Conservation (phyloP, 1,284 basidiomycete species). For the Pseudozyma tsukubaensis region DNA sequence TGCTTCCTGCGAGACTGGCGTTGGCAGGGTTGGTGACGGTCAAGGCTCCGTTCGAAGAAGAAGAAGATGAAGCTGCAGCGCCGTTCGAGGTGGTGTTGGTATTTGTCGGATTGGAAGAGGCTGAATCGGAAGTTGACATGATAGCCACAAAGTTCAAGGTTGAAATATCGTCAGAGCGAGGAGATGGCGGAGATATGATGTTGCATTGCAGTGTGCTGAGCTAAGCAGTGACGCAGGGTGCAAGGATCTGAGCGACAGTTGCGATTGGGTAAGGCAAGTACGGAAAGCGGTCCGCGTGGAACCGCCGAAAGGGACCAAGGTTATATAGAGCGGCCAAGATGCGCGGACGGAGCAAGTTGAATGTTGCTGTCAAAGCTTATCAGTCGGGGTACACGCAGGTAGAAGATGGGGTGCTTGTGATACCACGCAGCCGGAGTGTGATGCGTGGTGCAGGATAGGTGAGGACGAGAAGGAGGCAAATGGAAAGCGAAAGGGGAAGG, state of each 20-base stretch:
- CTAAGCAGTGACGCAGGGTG: not conserved
- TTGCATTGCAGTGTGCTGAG: conserved; percentile 8
- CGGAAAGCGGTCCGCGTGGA: conserved; percentile 10
- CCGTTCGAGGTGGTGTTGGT: conserved; percentile 8
- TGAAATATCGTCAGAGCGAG: not conserved
- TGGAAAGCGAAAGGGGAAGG: not conserved
- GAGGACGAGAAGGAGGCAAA: not conserved
- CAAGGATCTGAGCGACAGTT: too few species aligned
- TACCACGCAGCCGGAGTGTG: too few species aligned
- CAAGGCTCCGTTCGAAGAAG: conserved; percentile 2
- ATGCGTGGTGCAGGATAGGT: too few species aligned
- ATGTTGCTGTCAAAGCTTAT: conserved; percentile 3
- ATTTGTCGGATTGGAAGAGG: not conserved
- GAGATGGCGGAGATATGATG: not conserved
- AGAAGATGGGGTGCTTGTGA: too few species aligned
- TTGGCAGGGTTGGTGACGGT: conserved; percentile 4
- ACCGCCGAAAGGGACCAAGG: not conserved
- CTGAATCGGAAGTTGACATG: conserved; percentile 4
- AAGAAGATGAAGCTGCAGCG: conserved; percentile 4
- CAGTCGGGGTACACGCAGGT: not conserved
- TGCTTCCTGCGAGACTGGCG: conserved; percentile 6
- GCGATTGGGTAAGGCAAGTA: conserved; percentile 1
- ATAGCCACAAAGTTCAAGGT: not conserved
- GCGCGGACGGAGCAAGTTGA: conserved; percentile 20
- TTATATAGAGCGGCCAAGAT: conserved; percentile 31